phyloP scores from a whole-genome alignment of 1,284 basidiomycete genomes.

The Cutaneotrichosporon mucoides region DNA sequence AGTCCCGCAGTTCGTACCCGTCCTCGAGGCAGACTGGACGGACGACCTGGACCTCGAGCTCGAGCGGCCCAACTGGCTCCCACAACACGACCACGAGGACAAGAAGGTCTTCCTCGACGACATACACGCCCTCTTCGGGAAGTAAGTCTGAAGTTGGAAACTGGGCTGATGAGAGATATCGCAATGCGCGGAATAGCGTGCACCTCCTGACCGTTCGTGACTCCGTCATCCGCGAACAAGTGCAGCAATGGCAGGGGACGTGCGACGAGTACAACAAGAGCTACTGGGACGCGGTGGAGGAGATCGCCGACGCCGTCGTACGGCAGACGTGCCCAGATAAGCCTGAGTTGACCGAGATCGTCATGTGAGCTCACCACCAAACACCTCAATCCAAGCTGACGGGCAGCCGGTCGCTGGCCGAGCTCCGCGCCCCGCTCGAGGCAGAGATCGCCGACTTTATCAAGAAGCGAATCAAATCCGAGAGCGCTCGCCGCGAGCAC shows the following conservation, averaged over 20 bases:
- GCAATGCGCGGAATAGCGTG: neutral
- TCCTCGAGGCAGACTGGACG: neutral
- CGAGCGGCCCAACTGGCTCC: too few relatives aligned
- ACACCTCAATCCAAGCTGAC: too few relatives aligned
- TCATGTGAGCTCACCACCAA: too few relatives aligned
- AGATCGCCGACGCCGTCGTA: neutral
- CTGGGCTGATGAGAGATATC: neutral
- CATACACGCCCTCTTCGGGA: neutral
- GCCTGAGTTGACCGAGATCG: neutral
- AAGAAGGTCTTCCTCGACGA: neutral
- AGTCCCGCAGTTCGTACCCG: slow-evolving; percentile 15
- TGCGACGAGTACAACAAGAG: neutral
- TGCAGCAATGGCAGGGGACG: neutral
- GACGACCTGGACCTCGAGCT: too few relatives aligned
- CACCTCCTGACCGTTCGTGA: neutral
- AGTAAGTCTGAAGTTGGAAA: neutral
- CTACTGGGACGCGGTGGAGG: neutral
- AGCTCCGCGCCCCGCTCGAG: neutral
- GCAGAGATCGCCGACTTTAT: neutral
- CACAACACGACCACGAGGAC: neutral
- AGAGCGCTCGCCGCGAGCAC: neutral
- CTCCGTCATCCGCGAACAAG: neutral
- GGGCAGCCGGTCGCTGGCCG: neutral
- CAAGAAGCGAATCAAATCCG: neutral
- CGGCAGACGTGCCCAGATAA: neutral